Conservation (phyloP, 306 rosid genomes). For the Cicer cuneatum region DNA sequence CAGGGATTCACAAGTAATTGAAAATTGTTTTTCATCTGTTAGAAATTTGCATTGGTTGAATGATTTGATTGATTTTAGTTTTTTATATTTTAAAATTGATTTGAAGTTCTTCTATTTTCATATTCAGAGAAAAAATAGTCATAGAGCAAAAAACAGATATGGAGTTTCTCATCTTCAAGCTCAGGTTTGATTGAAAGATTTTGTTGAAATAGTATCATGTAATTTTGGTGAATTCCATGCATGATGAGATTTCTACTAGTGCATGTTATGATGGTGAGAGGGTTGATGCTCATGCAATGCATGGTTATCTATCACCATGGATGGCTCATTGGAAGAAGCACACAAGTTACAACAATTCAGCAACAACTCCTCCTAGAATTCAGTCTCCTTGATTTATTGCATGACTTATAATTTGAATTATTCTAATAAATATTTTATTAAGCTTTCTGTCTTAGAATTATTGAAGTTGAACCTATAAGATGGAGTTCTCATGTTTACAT, state of each 20-base stretch:
- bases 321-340: slow-evolving; percentile 78
- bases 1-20: too few species aligned
- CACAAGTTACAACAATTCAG: slow-evolving; percentile 54
- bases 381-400: too few species aligned
- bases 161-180: too few species aligned
- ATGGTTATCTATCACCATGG: slow-evolving; percentile 60
- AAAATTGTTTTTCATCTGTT: too few species aligned
- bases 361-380: slow-evolving; percentile 40
- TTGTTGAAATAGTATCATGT: too few species aligned
- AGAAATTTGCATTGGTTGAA: too few species aligned
- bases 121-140: too few species aligned
- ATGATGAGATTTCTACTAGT: slow-evolving; percentile 45
- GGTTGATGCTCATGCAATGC: slow-evolving; percentile 46
- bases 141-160: too few species aligned
- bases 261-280: slow-evolving; percentile 47
- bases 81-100: too few species aligned
- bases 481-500: slow-evolving; percentile 29
- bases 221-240: slow-evolving; percentile 32
- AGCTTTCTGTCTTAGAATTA: neutral
- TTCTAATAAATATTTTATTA: neutral
- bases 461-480: slow-evolving; percentile 24
- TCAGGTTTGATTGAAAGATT: too few species aligned
- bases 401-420: slow-evolving; percentile 14
- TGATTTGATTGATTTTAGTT: too few species aligned
- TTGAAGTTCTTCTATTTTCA: too few species aligned